Conservation (phyloP, 1,284 basidiomycete species). For the Melampsora larici-populina region DNA sequence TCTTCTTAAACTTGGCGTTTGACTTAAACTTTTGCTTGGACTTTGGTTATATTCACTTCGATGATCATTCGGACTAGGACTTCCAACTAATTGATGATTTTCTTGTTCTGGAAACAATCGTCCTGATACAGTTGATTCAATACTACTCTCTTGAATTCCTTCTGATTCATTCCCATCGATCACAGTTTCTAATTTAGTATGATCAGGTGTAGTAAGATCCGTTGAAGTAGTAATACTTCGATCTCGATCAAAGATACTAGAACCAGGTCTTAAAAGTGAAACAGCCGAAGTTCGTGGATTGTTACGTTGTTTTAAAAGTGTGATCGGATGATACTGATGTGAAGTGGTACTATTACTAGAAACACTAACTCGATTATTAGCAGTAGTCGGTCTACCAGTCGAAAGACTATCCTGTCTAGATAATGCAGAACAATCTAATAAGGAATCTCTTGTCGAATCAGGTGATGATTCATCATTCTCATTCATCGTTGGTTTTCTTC, state of each 20-base stretch:
- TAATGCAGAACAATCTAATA: neutral
- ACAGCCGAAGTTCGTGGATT: constrained; percentile 3
- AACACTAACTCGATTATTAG: neutral
- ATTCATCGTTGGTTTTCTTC: constrained; percentile 18
- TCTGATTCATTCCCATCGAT: constrained; percentile 44
- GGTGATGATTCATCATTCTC: neutral
- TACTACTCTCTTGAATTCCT: constrained; percentile 49
- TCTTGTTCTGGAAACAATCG: no score
- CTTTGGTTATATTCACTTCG: neutral
- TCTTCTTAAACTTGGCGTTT: neutral
- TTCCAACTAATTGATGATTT: neutral
- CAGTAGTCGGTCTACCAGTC: neutral
- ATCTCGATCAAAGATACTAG: constrained; percentile 31
- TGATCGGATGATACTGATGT: constrained; percentile 3
- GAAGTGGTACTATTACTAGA: neutral
- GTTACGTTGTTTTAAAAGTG: neutral
- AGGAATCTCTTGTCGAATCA: neutral
- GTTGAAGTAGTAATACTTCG: neutral
- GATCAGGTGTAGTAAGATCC: neutral
- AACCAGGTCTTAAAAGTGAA: constrained; percentile 36
- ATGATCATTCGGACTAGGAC: neutral
- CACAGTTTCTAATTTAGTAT: constrained; percentile 1
- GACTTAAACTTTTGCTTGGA: neutral
- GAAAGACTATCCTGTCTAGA: neutral
- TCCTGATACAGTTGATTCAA: constrained; percentile 44